Evolutionary conservation across 1,284 basidiomycete species (phyloP), one percentile per base, ranked within the genome.

Genomic region (Sanguinoderma infundibulare): DNA sequence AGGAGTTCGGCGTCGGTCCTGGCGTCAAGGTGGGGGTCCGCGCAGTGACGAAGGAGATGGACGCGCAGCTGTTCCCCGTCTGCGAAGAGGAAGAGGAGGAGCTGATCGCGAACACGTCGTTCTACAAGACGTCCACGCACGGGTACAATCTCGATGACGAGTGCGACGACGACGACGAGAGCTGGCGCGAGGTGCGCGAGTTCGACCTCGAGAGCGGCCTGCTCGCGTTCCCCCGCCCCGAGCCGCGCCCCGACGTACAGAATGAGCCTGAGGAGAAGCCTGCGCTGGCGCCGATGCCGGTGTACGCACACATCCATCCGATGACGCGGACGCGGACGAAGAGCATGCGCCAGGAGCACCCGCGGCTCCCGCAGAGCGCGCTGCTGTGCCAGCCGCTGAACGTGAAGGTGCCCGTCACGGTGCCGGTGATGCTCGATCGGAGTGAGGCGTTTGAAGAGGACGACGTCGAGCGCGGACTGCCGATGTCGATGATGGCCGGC

Each of bases 71-170:
- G 46, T 83, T 84, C 67, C 79, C 83, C 1, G 80, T 84, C n/a
- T 76, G 72, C 57, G 83, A 85, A 66, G 82, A 83, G 57, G 72
- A 75, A n/a, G 78, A 78, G 57, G 78, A 75, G 8, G 80, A 79
- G 22, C 22, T 26, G 42, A 55, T 34, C 20, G 17, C 38, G 39
- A 55, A 34, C 39, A 22, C 39, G 12, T 39, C 39, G 20, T 51
- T 51, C 49, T 51, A 55, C 40, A 39, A 40, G 39, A 36, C 38
- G 26, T 22, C 53, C 4, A 28, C 53, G 30, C 38, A 24, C 14
- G 65, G 65, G 49, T 63, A 59, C 47, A 47, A 36, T 32, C 62
- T 59, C 44, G 58, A 59, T n/a, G 58, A 59, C n/a, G 68, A 62
- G 51, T 64, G 51, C 44, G 49, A 50, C 10, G 66, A 66, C 10